Evolutionary conservation across 164 flowering plant species (phyloP), one percentile per base, ranked within the genome.

Genomic region (Magnolia officinalis): DNA sequence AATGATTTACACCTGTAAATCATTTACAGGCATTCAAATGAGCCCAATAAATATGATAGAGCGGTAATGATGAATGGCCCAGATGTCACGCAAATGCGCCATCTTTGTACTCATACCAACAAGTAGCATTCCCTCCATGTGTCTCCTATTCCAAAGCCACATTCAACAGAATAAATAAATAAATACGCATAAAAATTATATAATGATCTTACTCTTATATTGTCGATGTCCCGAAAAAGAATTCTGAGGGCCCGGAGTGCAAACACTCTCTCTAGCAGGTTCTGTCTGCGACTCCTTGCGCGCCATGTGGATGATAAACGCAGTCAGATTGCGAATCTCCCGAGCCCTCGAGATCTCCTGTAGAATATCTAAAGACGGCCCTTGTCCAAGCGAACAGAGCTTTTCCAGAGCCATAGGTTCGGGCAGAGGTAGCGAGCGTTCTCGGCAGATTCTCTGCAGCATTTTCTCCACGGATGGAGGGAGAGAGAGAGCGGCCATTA

Each of bases 361-460:
- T 6, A 89, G 78, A 0, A 83, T 8, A 2, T 50, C 4, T 6
- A 82, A 67, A 14, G 90, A 77, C 1, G 13, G 72, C 23, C 67
- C 83, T 63, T 88, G 87, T 59, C 85, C 87, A 1, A 83, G 50
- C 0, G 63, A 29, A 11, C 82, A 78, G 6, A 88, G 87, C 19
- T 13, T 14, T 1, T n/a, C 65, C 51, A 79, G 75, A 1, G 80
- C 80, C 0, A 1, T 10, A 14, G 4, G 2, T 31, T 61, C 71
- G 1, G 83, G 75, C 5, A 72, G 77, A 5, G 79, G 61, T 9
- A 74, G 78, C 6, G 26, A 52, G 11, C 70, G 74, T 4, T 72
- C 73, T 26, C 58, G 58, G 64, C 76, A 78, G 29, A 75, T 63
- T n/a, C 18, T 70, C 23, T 19, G 55, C 2, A 77, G 24, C 55